These are phyloP conservation scores for Comarum palustre DNA, from an alignment of 306 rosid species.

Conservation along the genomic window DNA sequence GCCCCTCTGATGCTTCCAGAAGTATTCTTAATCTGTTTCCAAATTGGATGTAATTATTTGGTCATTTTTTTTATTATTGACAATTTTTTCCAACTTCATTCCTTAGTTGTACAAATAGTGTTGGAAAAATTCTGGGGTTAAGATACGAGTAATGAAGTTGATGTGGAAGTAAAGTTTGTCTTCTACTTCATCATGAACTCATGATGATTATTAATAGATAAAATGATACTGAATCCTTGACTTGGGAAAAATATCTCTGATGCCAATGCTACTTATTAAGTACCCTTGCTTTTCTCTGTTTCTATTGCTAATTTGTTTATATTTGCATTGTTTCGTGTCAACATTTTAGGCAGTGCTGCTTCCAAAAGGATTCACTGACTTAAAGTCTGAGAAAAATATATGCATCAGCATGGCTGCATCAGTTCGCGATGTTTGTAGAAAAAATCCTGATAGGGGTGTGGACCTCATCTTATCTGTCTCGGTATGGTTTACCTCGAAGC, in stretches of 20 bases:
- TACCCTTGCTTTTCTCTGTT: not conserved
- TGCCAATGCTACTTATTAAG: conserved; percentile 11
- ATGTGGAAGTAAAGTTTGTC: not conserved
- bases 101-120: not conserved
- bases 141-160: not conserved
- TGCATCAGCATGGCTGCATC: conserved; percentile 86
- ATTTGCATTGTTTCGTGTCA: conserved; percentile 26
- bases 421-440: conserved; percentile 84
- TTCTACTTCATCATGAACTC: not conserved
- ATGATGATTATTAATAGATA: conserved; percentile 1
- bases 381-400: conserved; percentile 55
- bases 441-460: conserved; percentile 87
- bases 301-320: conserved; percentile 14
- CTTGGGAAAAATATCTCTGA: not conserved
- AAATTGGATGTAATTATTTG: not conserved
- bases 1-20: not conserved
- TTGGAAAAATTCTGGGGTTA: not conserved
- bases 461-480: conserved; percentile 94
- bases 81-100: not conserved
- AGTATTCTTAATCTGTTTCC: not conserved
- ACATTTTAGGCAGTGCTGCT: conserved; percentile 59
- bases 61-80: not conserved
- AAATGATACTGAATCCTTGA: conserved; percentile 3
- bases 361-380: conserved; percentile 63
- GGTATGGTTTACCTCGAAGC: conserved; percentile 40